Conservation (phyloP, 2,329 filamentous ascomycete species). For the Nannizzia gypsea region DNA sequence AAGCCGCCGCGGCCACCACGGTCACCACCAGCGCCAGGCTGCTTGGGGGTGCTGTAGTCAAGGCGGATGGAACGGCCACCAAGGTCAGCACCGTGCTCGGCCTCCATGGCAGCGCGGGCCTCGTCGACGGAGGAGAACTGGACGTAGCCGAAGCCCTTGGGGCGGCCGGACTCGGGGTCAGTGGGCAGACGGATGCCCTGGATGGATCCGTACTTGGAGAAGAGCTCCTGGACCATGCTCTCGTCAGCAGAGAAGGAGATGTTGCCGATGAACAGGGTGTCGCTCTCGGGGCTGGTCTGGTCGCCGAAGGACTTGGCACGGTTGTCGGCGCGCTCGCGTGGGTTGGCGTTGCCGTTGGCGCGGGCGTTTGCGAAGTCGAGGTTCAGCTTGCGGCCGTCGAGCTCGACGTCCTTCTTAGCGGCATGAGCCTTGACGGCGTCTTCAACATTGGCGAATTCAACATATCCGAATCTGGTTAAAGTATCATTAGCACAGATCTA, state of each 20-base stretch:
- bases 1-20: conserved; percentile 36
- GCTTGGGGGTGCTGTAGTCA: conserved; percentile 63
- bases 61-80: conserved; percentile 65
- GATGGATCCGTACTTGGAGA: conserved; percentile 58
- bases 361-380: conserved; percentile 65
- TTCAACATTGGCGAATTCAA: conserved; percentile 63
- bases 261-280: conserved; percentile 88
- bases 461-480: conserved; percentile 61
- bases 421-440: conserved; percentile 60
- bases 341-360: conserved; percentile 44
- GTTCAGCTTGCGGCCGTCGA: conserved; percentile 65
- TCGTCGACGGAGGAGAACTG: conserved; percentile 73
- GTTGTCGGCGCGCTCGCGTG: conserved; percentile 48
- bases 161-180: conserved; percentile 67
- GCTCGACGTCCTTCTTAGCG: conserved; percentile 60
- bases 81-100: conserved; percentile 60
- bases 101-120: conserved; percentile 60
- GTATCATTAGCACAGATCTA: not conserved
- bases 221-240: conserved; percentile 61
- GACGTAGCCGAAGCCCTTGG: conserved; percentile 90
- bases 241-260: conserved; percentile 73
- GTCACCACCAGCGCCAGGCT: conserved; percentile 40
- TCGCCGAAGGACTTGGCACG: conserved; percentile 56
- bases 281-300: conserved; percentile 62
- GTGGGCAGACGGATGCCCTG: conserved; percentile 78